phyloP scores from a whole-genome alignment of 2,329 filamentous ascomycete species.

The Alternaria viburni region DNA sequence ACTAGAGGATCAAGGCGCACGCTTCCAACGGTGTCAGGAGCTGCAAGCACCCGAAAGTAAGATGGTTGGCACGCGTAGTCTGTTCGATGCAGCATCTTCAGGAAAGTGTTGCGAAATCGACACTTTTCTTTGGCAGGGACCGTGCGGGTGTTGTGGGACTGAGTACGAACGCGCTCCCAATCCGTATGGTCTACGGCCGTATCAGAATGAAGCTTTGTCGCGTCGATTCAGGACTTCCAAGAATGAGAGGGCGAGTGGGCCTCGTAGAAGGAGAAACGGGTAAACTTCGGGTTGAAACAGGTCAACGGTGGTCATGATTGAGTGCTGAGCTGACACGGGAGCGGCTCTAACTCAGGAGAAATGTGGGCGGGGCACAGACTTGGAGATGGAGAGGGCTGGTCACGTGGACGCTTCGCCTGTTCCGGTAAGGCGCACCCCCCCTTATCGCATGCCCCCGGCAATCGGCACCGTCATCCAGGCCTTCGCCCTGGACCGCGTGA shows the following conservation, averaged over 20 bases:
- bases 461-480: neutral
- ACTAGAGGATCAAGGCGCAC: neutral
- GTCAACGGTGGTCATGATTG: neutral
- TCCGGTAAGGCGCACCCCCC: neutral
- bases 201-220: neutral
- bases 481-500: neutral
- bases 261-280: neutral
- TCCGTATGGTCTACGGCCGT: neutral
- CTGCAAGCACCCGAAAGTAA: neutral
- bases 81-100: neutral
- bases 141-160: neutral
- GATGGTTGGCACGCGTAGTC: neutral
- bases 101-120: neutral
- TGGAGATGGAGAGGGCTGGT: neutral
- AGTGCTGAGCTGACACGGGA: neutral
- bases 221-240: neutral
- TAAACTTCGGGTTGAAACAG: neutral
- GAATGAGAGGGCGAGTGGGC: neutral
- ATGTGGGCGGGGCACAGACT: neutral
- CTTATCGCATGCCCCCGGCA: neutral
- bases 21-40: neutral
- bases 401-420: neutral
- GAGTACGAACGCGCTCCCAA: neutral
- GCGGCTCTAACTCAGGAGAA: neutral
- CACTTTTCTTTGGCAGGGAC: neutral